Conservation (phyloP, 345 rosid genomes). For the Salix arbutifolia region DNA sequence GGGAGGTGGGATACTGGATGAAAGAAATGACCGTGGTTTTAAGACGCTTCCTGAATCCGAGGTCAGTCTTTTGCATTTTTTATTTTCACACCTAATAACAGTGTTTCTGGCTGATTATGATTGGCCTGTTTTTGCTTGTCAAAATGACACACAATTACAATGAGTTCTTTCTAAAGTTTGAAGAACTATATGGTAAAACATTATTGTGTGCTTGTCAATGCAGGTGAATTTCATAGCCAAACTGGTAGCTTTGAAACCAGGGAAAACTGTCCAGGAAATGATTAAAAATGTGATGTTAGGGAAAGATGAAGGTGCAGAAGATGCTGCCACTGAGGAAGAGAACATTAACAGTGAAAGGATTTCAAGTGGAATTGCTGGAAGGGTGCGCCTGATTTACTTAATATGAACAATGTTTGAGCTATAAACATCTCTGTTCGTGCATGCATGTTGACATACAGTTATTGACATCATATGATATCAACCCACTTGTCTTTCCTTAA, state of each 20-base stretch:
- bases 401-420: neutral
- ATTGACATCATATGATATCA: neutral
- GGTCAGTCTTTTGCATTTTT: conserved; percentile 32
- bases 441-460: neutral
- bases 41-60: conserved; percentile 87
- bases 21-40: conserved; percentile 93
- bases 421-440: neutral
- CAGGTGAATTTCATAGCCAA: conserved; percentile 91
- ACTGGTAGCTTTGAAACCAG: conserved; percentile 82
- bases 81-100: neutral
- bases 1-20: conserved; percentile 96
- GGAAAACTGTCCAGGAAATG: conserved; percentile 69
- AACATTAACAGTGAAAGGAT: conserved; percentile 21
- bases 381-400: conserved; percentile 37
- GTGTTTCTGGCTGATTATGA: neutral
- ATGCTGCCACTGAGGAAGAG: conserved; percentile 34
- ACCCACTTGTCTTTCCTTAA: conserved; percentile 5
- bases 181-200: neutral
- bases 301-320: conserved; percentile 87
- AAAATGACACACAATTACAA: neutral
- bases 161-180: neutral
- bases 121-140: neutral
- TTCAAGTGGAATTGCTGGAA: conserved; percentile 61
- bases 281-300: conserved; percentile 87
- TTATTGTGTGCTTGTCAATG: neutral